Base-by-base conservation (phyloP, 2,329 filamentous ascomycete species). In the Penicillium sp. region DNA sequence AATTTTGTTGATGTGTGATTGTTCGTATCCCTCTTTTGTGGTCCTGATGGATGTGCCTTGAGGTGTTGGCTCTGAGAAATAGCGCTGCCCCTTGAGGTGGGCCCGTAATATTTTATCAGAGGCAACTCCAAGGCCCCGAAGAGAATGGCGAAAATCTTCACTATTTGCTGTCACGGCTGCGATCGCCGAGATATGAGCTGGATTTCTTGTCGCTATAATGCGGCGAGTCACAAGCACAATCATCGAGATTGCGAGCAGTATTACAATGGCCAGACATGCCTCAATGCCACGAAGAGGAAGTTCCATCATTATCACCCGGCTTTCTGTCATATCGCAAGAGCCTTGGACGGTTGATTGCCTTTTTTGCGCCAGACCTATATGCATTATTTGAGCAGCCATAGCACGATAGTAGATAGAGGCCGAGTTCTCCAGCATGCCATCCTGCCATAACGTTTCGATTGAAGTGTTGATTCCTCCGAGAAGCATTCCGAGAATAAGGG, bases 111-210 rank as follows among this genome's bases (percentile, higher is more conserved):
- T n/a, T n/a, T n/a, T n/a, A n/a, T n/a, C n/a, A n/a, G n/a, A n/a
- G n/a, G n/a, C 59, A 8, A 45, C 48, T 7, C 63, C 58, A 13
- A 28, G 30, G 0, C 58, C 52, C 11, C 49, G 30, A n/a, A 65
- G 55, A 19, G 48, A 55, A 26, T 7, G 11, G 13, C 60, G 33
- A 30, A 65, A 45, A 1, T 38, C 43, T 2, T 45, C 22, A 37
- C 63, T 65, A 7, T 51, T 58, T 14, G 58, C 54, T 4, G 57
- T 43, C 2, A 63, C 46, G 13, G 61, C 56, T 11, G 58, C 58
- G 14, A 59, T 42, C 0, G 61, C n/a, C 10, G 56, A 61, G 6
- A 63, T 33, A 35, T 45, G 11, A 13, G 51, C 58, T 7, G 63
- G 38, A n/a, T 59, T 59, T 45, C 54, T 59, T 1, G 58, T 51